Conservation (phyloP, 2,329 filamentous ascomycete genomes). For the Amphichorda felina region DNA sequence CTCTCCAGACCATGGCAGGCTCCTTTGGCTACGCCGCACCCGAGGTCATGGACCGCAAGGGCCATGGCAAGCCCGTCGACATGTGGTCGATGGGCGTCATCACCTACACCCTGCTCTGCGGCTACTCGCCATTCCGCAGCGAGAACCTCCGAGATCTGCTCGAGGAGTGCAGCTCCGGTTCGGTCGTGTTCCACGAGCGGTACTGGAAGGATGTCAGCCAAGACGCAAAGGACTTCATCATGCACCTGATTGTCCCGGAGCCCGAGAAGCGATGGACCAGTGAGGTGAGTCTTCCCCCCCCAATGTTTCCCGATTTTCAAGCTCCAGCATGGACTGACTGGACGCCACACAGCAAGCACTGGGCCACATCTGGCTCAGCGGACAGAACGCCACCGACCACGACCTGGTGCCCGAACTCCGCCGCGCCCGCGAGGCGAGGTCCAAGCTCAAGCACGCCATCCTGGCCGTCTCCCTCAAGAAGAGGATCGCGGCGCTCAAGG, state of each 20-base stretch:
- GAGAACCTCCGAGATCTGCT: constrained; percentile 90
- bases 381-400: constrained; percentile 85
- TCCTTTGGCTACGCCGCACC: constrained; percentile 97
- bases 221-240: constrained; percentile 92
- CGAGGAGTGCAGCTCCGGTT: constrained; percentile 76
- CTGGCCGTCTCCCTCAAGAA: constrained; percentile 94
- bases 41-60: constrained; percentile 95
- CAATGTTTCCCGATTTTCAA: too few species aligned
- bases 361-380: constrained; percentile 78
- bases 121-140: constrained; percentile 94
- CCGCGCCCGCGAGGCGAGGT: constrained; percentile 82
- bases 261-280: constrained; percentile 69
- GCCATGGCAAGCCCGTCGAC: constrained; percentile 95
- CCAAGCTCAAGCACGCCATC: constrained; percentile 83
- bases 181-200: constrained; percentile 88
- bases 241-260: constrained; percentile 65
- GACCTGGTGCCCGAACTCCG: constrained; percentile 90
- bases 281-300: constrained; percentile 48
- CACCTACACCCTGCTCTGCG: constrained; percentile 94
- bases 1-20: constrained; percentile 95
- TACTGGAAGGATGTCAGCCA: constrained; percentile 98
- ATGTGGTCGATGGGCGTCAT: constrained; percentile 99
- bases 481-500: constrained; percentile 87
- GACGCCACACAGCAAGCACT: constrained; percentile 51
- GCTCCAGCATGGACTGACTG: background rate